Evolutionary conservation across 208 protist genomes (phyloP).

Genomic region (Trypanosoma theileri): DNA sequence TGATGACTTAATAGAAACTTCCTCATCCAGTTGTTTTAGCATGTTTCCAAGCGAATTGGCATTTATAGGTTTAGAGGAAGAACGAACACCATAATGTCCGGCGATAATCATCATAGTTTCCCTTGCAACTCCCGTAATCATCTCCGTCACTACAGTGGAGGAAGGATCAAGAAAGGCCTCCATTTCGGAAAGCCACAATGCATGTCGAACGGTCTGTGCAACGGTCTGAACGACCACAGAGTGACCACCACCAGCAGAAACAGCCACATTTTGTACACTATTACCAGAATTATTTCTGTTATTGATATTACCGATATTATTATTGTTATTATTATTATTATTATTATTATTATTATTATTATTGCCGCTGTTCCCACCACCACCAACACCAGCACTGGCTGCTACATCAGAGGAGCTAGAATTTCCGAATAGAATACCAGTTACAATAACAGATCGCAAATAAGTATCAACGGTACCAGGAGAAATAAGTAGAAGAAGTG

Average conservation of each 20-base stretch:
- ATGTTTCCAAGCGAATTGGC: conserved; percentile 25
- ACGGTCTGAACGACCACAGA: conserved; percentile 47
- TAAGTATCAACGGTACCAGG: conserved; percentile 58
- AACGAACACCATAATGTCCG: conserved; percentile 64
- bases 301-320: neutral
- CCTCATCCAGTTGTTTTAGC: conserved; percentile 34
- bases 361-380: conserved; percentile 2
- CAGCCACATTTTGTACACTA: conserved; percentile 27
- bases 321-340: neutral
- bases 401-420: conserved; percentile 3
- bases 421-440: conserved; percentile 16
- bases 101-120: conserved; percentile 61
- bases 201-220: conserved; percentile 57
- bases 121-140: conserved; percentile 42
- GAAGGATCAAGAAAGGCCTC: conserved; percentile 47
- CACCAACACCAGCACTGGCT: neutral
- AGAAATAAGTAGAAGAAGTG: conserved; percentile 65
- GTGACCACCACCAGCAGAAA: conserved; percentile 20
- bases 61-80: conserved; percentile 31
- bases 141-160: conserved; percentile 28
- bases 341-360: neutral
- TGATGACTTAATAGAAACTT: conserved; percentile 26
- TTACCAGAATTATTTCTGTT: conserved; percentile 4
- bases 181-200: conserved; percentile 58
- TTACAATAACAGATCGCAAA: conserved; percentile 46